Base-by-base conservation (phyloP, 2,329 filamentous ascomycete species). In the Aphanoascus verrucosus region DNA sequence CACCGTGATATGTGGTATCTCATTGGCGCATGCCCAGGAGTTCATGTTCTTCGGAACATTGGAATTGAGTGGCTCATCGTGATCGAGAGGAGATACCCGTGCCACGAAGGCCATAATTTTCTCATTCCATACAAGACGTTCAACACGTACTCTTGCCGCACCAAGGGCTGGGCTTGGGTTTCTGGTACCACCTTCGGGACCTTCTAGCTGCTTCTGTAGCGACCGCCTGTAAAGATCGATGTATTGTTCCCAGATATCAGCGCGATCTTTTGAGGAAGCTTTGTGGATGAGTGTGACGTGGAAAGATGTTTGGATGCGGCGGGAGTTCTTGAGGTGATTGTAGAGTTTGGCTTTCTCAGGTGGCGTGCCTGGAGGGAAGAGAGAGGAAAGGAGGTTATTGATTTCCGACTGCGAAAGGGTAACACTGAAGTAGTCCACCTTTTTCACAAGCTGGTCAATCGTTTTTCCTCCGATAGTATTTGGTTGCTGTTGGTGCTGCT, bases 251-350 rank as follows among this genome's bases (percentile, higher is more conserved):
- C 93, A 98, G 52, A 91, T 74, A 7, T 84, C 79, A 0, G 83
- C 78, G 58, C 83, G 69, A 31, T 83, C 71, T 40, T 75, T 74
- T 8, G 80, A 73, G 2, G 73, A 74, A 9, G 84, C 82, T 45
- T 84, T 83, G 69, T 98, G 93, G 67, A 96, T 88, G 38, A 98
- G 78, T 0, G 93, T 98, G 55, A 98, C 87, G 66, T 98, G 93
- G 67, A 97, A 98, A 40, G 83, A 77, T n/a, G 77, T 65, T 68
- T 97, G 91, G 5, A 97, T 72, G 52, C 93, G 86, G 17, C 84
- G 78, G 1, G 77, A 78, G 60, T 85, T 77, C 67, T 85, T 80
- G 34, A 98, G 78, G 54, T 87, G 80, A 61, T 78, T 80, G 73
- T 86, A 98, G 64, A 95, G 83, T 19, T 73, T 75, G n/a, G 80